Base-by-base conservation (phyloP, 1,284 basidiomycete species). In the Heterobasidion parviporum region DNA sequence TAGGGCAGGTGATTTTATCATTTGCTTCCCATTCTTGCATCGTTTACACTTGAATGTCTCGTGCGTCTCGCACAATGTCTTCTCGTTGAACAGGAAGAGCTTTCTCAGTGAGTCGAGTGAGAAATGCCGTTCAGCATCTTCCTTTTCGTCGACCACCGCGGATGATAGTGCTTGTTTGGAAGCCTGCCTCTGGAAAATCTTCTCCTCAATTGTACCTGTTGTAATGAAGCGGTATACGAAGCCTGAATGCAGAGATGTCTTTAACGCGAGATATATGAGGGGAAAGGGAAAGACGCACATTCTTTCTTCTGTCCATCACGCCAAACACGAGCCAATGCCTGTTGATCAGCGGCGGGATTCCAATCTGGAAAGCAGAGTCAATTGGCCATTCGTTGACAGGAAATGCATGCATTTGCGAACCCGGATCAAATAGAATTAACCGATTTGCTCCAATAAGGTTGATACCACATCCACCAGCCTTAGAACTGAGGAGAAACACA, bases 221-320 rank as follows among this genome's bases (percentile, higher is more conserved):
- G 94, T 90, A 64, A 98, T 95, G 72, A 98, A 99, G 18, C 96
- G 92, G 67, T 99, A 99, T 2, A 98, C 96, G 64, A 98, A 99
- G 68, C 92, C 90, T 93, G 35, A 35, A 48, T 7, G 35, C 47
- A n/a, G 8, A 32, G 58, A 26, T 41, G 34, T 12, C 20, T 34
- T 8, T 9, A 38, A 9, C n/a, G 26, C 10, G 20, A 5, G 32
- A 20, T 38, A 15, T 34, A 18, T 7, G 10, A 47, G 34, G 14
- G 26, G 16, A 44, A 9, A n/a, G 10, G 8, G 47, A 43, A 26
- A 6, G 8, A 65, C 86, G 56, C 65, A 92, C 94, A 98, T 72
- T 96, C 93, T 83, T 99, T 99, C 83, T 98, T 99, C 71, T 99
- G 96, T 0, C 96, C 96, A 67, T 99, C 96, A 76, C 97, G 90